These are phyloP conservation scores for Fusarium incarnatum DNA, from an alignment of 2,329 filamentous ascomycete genomes.

Conservation along the genomic window DNA sequence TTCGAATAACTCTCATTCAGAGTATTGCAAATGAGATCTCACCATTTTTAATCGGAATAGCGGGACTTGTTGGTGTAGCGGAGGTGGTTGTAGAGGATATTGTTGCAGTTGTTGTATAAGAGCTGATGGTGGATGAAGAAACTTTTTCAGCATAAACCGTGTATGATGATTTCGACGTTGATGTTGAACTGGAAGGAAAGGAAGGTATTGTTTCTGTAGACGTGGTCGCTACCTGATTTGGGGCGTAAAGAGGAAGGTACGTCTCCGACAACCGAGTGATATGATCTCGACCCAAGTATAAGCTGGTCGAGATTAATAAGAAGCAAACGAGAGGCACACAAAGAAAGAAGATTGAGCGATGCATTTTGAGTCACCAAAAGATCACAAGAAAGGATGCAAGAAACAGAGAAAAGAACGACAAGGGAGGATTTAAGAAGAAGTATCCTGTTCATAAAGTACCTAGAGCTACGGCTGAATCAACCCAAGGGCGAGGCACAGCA, in stretches of 20 bases:
- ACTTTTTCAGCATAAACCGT: not conserved
- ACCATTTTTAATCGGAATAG: constrained; percentile 20
- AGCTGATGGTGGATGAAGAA: constrained; percentile 2
- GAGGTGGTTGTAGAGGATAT: not conserved
- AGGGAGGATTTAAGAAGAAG: constrained; percentile 2
- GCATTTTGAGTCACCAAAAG: constrained; percentile 32
- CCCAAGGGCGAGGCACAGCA: constrained; percentile 24
- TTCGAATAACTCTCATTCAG: fast-evolving
- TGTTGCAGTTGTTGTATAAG: constrained; percentile 15
- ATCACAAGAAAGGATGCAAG: not conserved
- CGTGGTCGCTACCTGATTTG: not conserved
- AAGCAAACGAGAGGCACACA: constrained; percentile 36
- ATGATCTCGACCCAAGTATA: constrained; percentile 43
- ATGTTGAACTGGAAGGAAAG: not conserved
- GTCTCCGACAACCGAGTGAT: constrained; percentile 34
- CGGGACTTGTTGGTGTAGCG: not conserved
- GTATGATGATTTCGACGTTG: not conserved
- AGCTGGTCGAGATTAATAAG: constrained; percentile 27
- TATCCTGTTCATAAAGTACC: not conserved
- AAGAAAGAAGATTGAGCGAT: constrained; percentile 36
- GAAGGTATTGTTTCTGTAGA: not conserved
- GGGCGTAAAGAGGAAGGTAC: constrained; percentile 27
- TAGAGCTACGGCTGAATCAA: constrained; percentile 1
- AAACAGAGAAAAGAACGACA: not conserved
- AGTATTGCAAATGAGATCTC: not conserved